Percentiles rank a stretch among this genome's conserved stretches.
Evolutionary conservation across 306 rosid species (phyloP).

Genomic region (Cyamopsis tetragonoloba): DNA sequence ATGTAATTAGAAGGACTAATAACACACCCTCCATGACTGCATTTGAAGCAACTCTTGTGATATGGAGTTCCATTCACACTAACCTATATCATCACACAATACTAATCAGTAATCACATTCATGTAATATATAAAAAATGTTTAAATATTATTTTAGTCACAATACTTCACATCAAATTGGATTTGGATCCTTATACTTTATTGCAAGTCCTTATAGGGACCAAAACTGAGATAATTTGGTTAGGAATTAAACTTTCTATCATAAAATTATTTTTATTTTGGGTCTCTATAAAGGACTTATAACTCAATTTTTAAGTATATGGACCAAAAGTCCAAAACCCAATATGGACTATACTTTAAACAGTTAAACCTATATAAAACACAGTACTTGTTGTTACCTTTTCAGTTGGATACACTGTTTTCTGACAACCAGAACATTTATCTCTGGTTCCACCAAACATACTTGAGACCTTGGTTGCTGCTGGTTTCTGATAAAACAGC

Average conservation of each 20-base stretch:
- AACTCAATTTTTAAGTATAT: too few relatives aligned
- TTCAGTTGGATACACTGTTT: slow-evolving; percentile 81
- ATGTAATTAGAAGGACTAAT: slow-evolving; percentile 91
- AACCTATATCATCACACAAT: slow-evolving; percentile 40
- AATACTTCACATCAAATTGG: too few relatives aligned
- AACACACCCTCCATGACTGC: slow-evolving; percentile 84
- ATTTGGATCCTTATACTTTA: too few relatives aligned
- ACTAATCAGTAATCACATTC: not conserved
- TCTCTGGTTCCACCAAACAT: slow-evolving; percentile 88
- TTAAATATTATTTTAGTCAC: too few relatives aligned
- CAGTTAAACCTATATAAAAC: too few relatives aligned
- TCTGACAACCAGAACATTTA: slow-evolving; percentile 77
- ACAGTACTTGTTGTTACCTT: slow-evolving; percentile 48
- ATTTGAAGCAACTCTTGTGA: slow-evolving; percentile 89
- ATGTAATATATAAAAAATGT: not conserved
- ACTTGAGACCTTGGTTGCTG: slow-evolving; percentile 49
- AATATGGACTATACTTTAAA: too few relatives aligned
- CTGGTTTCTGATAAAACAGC: slow-evolving; percentile 52
- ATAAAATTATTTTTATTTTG: too few relatives aligned
- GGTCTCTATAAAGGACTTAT: too few relatives aligned
- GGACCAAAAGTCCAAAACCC: too few relatives aligned
- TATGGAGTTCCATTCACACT: slow-evolving; percentile 84
- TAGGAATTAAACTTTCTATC: too few relatives aligned
- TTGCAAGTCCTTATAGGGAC: too few relatives aligned
- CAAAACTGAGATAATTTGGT: too few relatives aligned